Base-by-base conservation (phyloP, 1,284 basidiomycete species). In the Vanrija pseudolonga region DNA sequence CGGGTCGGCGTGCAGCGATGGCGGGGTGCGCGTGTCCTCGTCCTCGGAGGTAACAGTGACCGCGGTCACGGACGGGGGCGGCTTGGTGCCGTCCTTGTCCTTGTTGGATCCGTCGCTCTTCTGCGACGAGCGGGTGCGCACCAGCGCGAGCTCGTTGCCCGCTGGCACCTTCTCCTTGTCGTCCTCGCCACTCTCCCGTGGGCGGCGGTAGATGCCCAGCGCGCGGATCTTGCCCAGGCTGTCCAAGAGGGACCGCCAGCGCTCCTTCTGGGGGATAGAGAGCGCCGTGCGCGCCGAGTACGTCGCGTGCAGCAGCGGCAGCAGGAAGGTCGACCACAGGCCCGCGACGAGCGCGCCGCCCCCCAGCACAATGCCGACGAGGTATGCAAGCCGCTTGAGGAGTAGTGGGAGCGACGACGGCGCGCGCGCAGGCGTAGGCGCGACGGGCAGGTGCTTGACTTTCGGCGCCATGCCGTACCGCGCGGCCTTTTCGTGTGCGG, bases 271-370 rank as follows among this genome's bases (percentile, higher is more conserved):
- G 22, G 71, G 66, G 18, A 66, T 64, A 6, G 65, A 62, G 22
- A 77, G 42, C 4, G 67, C 73, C 43, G 65, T 60, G 23, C 74
- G 55, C 4, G 76, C 76, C 0, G 68, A 68, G 56, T 72, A 75
- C 8, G 64, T 65, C 5, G 74, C 66, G 49, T 75, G 73, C 15
- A 77, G 57, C 1, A 74, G 64, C 1, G 75, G 75, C 0, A 77
- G 61, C 32, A 77, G 55, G 59, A 74, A 70, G 18, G 54, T 56
- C 17, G 66, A 69, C 69, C 73, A 76, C 45, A 72, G 55, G 3
- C 61, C 61, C 0, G 70, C 68, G 19, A 71, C 42, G 9, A 69
- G 44, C 3, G 69, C 66, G 11, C 66, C 61, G 12, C 67, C 56
- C 18, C 73, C 73, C 1, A 77, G 54, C 17, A 71, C 48, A 28